phyloP scores from a whole-genome alignment of 306 rosid genomes.

The Cucumis cinereus region DNA sequence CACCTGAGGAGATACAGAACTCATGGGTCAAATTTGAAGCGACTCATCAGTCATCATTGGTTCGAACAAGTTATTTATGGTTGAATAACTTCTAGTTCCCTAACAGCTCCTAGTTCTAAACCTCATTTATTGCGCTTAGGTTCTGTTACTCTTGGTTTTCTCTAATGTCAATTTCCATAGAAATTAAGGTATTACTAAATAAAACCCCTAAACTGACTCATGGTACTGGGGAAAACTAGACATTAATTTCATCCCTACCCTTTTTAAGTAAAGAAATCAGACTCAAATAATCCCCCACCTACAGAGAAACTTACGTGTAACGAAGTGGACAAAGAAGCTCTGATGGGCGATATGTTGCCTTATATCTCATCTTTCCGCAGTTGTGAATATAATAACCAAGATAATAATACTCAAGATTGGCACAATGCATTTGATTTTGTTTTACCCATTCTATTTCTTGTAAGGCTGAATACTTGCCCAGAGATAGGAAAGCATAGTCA shows the following conservation, averaged over 20 bases:
- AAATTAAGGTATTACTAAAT: neutral
- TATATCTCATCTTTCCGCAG: constrained; percentile 89
- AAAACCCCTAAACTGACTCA: neutral
- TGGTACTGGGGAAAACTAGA: neutral
- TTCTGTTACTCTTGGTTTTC: neutral
- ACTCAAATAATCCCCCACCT: neutral
- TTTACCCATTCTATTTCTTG: constrained; percentile 92
- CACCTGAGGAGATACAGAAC: constrained; percentile 45
- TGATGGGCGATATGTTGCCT: constrained; percentile 80
- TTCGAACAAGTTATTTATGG: neutral
- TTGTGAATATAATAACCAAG: constrained; percentile 96
- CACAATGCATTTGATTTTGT: constrained; percentile 62
- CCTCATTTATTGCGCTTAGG: neutral
- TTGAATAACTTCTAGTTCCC: neutral
- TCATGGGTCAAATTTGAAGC: neutral
- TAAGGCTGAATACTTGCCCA: constrained; percentile 83
- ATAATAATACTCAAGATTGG: constrained; percentile 74
- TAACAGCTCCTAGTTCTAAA: neutral
- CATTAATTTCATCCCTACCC: neutral
- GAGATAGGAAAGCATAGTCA: constrained; percentile 81
- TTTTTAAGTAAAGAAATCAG: neutral
- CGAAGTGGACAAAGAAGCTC: constrained; percentile 91
- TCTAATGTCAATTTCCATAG: neutral
- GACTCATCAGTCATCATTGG: neutral
- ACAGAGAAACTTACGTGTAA: constrained; percentile 58